Base-by-base conservation (phyloP, 2,329 filamentous ascomycete genomes). In the Calonectria montana region DNA sequence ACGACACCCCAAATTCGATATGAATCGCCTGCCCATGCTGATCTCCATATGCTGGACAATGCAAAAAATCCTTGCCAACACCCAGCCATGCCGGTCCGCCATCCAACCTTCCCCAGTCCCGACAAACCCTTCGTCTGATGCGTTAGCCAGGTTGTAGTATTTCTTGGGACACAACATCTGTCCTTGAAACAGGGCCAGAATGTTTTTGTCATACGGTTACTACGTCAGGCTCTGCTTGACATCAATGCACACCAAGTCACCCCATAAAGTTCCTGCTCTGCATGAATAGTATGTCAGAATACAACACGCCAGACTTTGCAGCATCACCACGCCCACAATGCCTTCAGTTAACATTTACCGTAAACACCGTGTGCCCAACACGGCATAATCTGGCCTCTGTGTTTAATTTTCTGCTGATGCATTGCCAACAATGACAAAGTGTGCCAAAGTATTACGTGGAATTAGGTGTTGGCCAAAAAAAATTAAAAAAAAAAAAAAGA, bases 21-120 rank as follows among this genome's bases (percentile, higher is more conserved):
- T 47, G 31, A 64, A 45, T 71, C 50, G 48, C 63, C 29, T 39
- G 64, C 57, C 68, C 39, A 39, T 63, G 64, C 41, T 67, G 47
- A 67, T 67, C 64, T 67, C 64, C 64, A 57, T 31, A 31, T 57
- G 47, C 47, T 67, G 23, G 48, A 57, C 47, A 63, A 67, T 55
- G 57, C 69, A 53, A 70, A 45, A 67, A 23, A 25, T 15, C 53
- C 53, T 39, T 59, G 64, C 69, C 27, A 55, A 48, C 47, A 43
- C 62, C 53, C 53, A 48, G 50, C 45, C 68, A 43, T 66, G 53
- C n/a, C 18, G 21, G 18, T 57, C 29, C 43, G 10, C 45, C n/a
- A 62, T 45, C 67, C 59, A 69, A 37, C 67, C 41, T 61, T 62
- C 55, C 50, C 64, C 27, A 55, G 63, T 25, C 50, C 61, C 37